Conservation (phyloP, 2,329 filamentous ascomycete genomes). For the Penicillium sp. region DNA sequence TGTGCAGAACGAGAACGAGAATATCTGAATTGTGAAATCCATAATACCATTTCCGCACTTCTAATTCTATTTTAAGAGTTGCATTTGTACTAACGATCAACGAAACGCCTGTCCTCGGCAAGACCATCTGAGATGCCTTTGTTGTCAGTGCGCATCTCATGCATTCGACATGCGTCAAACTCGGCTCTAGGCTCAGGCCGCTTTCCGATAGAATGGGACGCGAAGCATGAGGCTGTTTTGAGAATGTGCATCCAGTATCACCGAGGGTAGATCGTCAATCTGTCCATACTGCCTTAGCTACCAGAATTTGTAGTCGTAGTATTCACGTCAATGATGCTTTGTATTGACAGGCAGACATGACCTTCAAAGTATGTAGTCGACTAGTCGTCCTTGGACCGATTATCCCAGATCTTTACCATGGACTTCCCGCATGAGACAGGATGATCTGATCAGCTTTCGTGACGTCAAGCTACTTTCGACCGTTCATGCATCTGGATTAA, state of each 20-base stretch:
- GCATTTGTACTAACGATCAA: background rate
- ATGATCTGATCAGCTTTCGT: conserved; percentile 1
- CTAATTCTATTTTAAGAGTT: background rate
- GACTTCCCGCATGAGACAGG: background rate
- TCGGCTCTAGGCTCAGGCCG: conserved; percentile 5
- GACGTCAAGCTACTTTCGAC: conserved; percentile 16
- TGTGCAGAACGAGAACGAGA: no score
- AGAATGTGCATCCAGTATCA: background rate
- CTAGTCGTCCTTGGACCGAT: no score
- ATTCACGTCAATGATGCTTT: background rate
- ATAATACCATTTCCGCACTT: background rate
- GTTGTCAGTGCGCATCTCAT: conserved; percentile 17
- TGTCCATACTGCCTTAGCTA: background rate
- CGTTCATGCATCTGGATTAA: conserved; percentile 21
- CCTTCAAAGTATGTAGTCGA: background rate
- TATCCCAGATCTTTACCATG: background rate
- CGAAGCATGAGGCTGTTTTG: conserved; percentile 9
- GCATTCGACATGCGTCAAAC: conserved; percentile 9
- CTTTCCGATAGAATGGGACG: background rate
- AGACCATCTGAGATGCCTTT: background rate
- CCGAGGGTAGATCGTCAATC: no score
- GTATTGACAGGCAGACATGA: background rate
- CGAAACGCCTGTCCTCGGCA: background rate
- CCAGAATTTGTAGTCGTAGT: background rate
- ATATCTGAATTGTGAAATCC: no score